These are phyloP conservation scores for Prunus fruticosa DNA, from an alignment of 306 rosid genomes.

Conservation along the genomic window DNA sequence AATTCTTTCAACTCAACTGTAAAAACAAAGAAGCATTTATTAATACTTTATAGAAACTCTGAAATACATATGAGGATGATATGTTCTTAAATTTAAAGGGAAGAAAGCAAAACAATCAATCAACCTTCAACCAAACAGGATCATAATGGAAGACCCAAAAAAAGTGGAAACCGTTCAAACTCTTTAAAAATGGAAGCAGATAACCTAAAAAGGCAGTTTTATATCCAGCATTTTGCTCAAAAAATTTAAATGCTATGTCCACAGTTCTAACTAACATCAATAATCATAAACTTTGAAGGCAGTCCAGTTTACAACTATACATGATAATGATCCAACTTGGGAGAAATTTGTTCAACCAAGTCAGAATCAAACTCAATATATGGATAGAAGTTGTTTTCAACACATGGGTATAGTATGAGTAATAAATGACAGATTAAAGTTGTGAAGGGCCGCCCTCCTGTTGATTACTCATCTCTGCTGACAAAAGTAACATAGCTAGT, in stretches of 20 bases:
- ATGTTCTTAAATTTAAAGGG: background rate
- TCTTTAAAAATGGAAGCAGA: background rate
- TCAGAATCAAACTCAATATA: too few relatives aligned
- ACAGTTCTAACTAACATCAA: background rate
- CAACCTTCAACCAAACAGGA: background rate
- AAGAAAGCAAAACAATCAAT: background rate
- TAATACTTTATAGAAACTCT: background rate
- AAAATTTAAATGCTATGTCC: background rate
- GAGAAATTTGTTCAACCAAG: too few relatives aligned
- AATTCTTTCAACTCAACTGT: background rate
- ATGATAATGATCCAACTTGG: too few relatives aligned
- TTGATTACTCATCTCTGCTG: background rate
- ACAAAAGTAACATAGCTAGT: background rate
- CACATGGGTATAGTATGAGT: background rate
- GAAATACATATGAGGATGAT: background rate
- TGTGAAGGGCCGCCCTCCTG: background rate
- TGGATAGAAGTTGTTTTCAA: too few relatives aligned
- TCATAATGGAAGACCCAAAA: background rate
- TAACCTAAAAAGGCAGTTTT: background rate
- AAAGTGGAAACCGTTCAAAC: background rate
- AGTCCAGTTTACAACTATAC: background rate
- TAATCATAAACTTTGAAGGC: background rate
- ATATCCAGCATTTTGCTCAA: background rate
- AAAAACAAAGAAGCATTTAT: background rate
- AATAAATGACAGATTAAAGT: background rate